These are phyloP conservation scores for Clitopilus hobsonii DNA, from an alignment of 768 basidiomycete species.

Conservation along the genomic window DNA sequence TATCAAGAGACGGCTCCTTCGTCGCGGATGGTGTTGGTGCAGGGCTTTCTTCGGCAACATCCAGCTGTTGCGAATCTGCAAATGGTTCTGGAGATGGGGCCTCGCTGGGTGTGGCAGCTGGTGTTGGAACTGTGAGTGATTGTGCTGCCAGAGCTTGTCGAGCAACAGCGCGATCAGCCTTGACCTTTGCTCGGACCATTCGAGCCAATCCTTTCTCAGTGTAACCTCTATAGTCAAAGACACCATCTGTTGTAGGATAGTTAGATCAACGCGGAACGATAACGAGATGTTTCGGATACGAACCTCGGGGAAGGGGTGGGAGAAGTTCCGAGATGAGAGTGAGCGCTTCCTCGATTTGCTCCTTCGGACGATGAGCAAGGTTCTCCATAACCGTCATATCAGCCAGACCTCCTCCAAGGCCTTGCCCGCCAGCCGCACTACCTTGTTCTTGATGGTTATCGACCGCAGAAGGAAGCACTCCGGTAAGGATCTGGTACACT, in stretches of 20 bases:
- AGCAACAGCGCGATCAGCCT: conserved; percentile 72
- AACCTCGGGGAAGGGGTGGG: conserved; percentile 91
- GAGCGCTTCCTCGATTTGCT: conserved; percentile 93
- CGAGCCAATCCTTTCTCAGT: conserved; percentile 80
- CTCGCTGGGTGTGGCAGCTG: conserved; percentile 11
- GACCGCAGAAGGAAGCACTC: conserved; percentile 74
- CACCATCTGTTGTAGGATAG: conserved; percentile 63
- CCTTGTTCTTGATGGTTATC: conserved; percentile 57
- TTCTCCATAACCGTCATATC: conserved; percentile 99
- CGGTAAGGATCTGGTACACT: conserved; percentile 91
- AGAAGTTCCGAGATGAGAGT: conserved; percentile 87
- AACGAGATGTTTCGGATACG: conserved; percentile 8
- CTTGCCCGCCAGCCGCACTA: conserved; percentile 59
- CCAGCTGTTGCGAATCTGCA: conserved; percentile 32
- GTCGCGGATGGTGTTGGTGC: conserved; percentile 21
- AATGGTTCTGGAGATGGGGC: conserved; percentile 21
- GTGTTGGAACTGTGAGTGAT: conserved; percentile 5
- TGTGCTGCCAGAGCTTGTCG: conserved; percentile 38
- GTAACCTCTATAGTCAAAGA: conserved; percentile 89
- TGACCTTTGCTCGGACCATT: conserved; percentile 78
- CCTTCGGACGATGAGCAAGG: conserved; percentile 92
- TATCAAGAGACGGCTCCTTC: conserved; percentile 39
- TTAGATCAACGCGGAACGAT: neutral
- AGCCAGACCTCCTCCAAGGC: conserved; percentile 81
- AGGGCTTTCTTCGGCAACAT: conserved; percentile 30